Conservation (phyloP, 2,329 filamentous ascomycete species). For the Cladophialophora immunda region DNA sequence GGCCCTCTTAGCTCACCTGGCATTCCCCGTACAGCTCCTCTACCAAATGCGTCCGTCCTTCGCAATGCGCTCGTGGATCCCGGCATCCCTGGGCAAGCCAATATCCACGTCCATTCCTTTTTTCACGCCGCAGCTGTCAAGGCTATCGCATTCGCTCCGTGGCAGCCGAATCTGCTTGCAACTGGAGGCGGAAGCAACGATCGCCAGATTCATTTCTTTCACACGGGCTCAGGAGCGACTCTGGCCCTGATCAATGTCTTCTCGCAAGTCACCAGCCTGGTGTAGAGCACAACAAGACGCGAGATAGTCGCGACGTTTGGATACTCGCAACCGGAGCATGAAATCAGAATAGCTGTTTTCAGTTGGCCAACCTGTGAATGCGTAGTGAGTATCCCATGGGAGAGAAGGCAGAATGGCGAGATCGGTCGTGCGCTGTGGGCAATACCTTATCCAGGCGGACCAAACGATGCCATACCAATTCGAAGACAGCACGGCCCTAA, state of each 20-base stretch:
- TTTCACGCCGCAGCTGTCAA: constrained; percentile 88
- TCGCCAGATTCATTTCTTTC: constrained; percentile 95
- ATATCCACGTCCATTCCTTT: constrained; percentile 74
- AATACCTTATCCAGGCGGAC: constrained; percentile 79
- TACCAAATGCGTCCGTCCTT: constrained; percentile 10
- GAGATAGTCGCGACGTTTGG: constrained; percentile 96
- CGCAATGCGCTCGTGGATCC: constrained; percentile 36
- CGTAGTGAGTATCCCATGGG: constrained; percentile 85
- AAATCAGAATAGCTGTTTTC: constrained; percentile 89
- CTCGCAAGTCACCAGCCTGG: constrained; percentile 89
- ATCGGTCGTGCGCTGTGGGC: constrained; percentile 75
- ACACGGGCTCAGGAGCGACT: constrained; percentile 81
- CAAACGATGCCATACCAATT: constrained; percentile 49
- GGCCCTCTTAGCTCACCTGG: background rate
- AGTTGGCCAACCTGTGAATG: constrained; percentile 92
- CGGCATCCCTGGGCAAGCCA: constrained; percentile 29
- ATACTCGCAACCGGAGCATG: constrained; percentile 89
- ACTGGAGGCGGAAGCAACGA: constrained; percentile 95
- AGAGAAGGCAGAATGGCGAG: constrained; percentile 43
- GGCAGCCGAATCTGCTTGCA: constrained; percentile 85
- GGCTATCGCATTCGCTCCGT: constrained; percentile 95
- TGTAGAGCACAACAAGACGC: constrained; percentile 84
- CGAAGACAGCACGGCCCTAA: constrained; percentile 20
- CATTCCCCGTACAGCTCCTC: constrained; percentile 1
- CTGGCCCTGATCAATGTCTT: constrained; percentile 91